Evolutionary conservation across 306 rosid species (phyloP), one percentile per base, ranked within the genome.

Genomic region (Gleditsia sinensis): DNA sequence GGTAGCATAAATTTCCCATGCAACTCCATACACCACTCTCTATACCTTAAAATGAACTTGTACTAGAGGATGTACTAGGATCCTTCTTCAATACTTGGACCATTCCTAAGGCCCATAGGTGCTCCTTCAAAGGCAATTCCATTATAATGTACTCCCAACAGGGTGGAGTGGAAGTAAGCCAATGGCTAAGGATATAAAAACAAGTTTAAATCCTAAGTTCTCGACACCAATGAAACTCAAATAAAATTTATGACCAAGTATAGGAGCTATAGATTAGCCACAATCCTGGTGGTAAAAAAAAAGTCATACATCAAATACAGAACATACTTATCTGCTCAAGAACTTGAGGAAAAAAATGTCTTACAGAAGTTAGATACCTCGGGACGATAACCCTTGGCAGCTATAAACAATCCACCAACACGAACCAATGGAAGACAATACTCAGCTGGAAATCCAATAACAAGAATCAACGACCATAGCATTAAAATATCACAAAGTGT

Each of bases 391-490:
- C 95, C 98, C 80, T 88, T 91, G 58, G 97, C 90, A 75, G 95
- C 96, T 34, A 94, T 72, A 79, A 91, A 91, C 80, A 91, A 81
- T 54, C 97, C 97, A 33, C 98, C 96, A 14, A 90, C 88, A 4
- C 97, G 90, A 81, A 94, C 96, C 65, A 94, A 81, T 33, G 96
- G 97, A 81, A 91, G 95, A 80, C 96, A 94, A 81, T 91, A 90
- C 84, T 94, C 97, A 77, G 88, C 96, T 91, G 91, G 75, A 79
- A 78, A 25, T 57, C 71, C 77, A 83, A 71, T 51, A 76, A 69
- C 55, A 75, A 77, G 45, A 57, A 69, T 69, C 46, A 70, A 71
- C 1, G 1, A 36, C 19, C 25, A 1, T 19, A n/a, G n/a, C n/a
- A n/a, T n/a, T n/a, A 36, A 72, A 40, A 40, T 74, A 63, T 61